Evolutionary conservation across 169 alveolate species (phyloP).

Genomic region (Plasmodium blacklocki): DNA sequence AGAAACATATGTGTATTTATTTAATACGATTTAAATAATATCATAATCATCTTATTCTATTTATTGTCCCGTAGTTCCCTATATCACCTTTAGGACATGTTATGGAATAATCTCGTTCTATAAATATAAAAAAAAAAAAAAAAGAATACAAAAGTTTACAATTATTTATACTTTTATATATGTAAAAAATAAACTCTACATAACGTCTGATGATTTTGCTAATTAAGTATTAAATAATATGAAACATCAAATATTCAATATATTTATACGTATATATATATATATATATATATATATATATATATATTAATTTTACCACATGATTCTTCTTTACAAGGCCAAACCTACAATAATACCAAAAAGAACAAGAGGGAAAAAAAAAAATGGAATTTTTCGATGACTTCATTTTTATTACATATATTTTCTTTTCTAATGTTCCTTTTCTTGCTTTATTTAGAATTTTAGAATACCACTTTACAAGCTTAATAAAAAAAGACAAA

Average conservation of each 20-base stretch:
- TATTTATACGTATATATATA: neutral
- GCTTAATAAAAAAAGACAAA: constrained; percentile 29
- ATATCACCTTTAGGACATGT: constrained; percentile 71
- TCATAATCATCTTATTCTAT: neutral
- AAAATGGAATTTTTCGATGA: neutral
- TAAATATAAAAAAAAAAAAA: constrained; percentile 13
- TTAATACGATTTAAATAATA: too few relatives aligned
- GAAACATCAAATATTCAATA: constrained; percentile 13
- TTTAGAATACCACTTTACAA: constrained; percentile 50
- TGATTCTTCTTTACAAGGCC: constrained; percentile 71
- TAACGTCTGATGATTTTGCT: too few relatives aligned
- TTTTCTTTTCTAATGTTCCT: neutral
- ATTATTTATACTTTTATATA: too few relatives aligned
- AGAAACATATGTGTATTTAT: too few relatives aligned
- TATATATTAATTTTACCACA: constrained; percentile 27
- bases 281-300: neutral
- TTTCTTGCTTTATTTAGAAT: neutral
- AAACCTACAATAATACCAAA: constrained; percentile 21
- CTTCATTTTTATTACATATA: neutral
- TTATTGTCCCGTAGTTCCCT: neutral
- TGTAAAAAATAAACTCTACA: too few relatives aligned
- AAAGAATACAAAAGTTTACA: neutral
- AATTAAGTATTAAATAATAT: constrained; percentile 28
- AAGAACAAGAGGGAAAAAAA: neutral
- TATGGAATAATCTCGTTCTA: constrained; percentile 70